These are phyloP conservation scores for Backusella macrospora DNA, from an alignment of 192 early-diverging fungal genomes.

Conservation along the genomic window DNA sequence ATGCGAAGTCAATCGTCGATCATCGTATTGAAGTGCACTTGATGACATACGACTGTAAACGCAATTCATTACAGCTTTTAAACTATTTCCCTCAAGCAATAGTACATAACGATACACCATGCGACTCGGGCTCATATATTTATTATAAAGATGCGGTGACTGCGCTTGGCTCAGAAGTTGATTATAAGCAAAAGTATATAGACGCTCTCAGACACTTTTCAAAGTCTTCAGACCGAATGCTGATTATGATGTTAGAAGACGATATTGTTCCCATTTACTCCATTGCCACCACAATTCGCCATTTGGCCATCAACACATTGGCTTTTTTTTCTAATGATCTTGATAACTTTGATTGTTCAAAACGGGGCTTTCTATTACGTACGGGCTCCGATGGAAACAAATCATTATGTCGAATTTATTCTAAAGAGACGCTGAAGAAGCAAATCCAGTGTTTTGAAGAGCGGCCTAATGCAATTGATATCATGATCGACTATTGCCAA, in stretches of 20 bases:
- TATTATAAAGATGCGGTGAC: background rate
- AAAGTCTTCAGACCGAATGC: background rate
- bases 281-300: background rate
- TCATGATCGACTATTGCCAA: background rate
- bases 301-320: background rate
- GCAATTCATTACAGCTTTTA: background rate
- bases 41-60: background rate
- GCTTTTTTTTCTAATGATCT: slow-evolving; percentile 3
- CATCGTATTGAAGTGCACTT: background rate
- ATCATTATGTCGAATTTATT: background rate
- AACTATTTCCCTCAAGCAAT: background rate
- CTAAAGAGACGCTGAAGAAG: background rate
- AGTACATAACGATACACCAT: background rate
- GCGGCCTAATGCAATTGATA: background rate
- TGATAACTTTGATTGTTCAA: slow-evolving; percentile 2
- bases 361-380: background rate
- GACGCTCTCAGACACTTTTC: background rate
- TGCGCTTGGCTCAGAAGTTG: background rate
- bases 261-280: background rate
- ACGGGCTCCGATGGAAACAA: background rate
- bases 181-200: slow-evolving; percentile 1
- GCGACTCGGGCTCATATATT: background rate
- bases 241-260: slow-evolving; percentile 1
- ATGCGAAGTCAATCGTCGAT: background rate
- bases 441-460: slow-evolving; percentile 4